These are phyloP conservation scores for Mortierella hygrophila DNA, from an alignment of 192 early-diverging fungal genomes.

Conservation along the genomic window DNA sequence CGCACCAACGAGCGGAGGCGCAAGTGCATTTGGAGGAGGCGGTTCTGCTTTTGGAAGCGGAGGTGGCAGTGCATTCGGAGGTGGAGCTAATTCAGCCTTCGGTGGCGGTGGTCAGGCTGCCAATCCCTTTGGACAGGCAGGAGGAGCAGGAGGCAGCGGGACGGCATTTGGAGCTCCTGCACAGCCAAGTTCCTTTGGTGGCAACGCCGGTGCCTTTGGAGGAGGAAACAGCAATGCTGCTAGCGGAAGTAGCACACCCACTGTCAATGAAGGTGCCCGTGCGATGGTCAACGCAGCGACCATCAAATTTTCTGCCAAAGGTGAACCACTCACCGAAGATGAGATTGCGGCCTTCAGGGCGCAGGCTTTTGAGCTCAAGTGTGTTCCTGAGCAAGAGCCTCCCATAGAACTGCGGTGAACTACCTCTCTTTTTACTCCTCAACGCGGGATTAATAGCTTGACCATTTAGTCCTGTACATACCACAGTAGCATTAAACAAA, in stretches of 20 bases:
- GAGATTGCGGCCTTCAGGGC: conserved; percentile 55
- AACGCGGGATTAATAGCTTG: neutral
- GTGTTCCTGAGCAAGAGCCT: conserved; percentile 61
- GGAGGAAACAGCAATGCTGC: neutral
- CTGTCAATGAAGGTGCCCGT: conserved; percentile 1
- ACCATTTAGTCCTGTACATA: neutral
- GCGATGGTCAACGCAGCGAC: conserved; percentile 36
- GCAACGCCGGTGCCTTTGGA: neutral
- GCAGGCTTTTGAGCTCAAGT: conserved; percentile 43
- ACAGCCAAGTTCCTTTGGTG: conserved; percentile 11
- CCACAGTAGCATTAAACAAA: too few relatives aligned
- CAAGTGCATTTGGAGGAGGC: conserved; percentile 5
- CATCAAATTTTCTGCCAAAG: conserved; percentile 25
- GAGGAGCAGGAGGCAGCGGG: neutral
- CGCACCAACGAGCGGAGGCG: neutral
- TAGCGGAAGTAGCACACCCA: neutral
- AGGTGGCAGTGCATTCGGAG: too few relatives aligned
- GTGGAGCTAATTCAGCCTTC: too few relatives aligned
- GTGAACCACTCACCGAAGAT: conserved; percentile 32
- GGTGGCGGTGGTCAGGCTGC: neutral
- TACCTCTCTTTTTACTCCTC: neutral
- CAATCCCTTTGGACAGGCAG: neutral
- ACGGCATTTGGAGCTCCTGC: conserved; percentile 7
- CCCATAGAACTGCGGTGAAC: conserved; percentile 55
- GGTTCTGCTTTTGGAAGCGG: neutral